Conservation (phyloP, 2,329 filamentous ascomycete genomes). For the Fusarium tricinctum region DNA sequence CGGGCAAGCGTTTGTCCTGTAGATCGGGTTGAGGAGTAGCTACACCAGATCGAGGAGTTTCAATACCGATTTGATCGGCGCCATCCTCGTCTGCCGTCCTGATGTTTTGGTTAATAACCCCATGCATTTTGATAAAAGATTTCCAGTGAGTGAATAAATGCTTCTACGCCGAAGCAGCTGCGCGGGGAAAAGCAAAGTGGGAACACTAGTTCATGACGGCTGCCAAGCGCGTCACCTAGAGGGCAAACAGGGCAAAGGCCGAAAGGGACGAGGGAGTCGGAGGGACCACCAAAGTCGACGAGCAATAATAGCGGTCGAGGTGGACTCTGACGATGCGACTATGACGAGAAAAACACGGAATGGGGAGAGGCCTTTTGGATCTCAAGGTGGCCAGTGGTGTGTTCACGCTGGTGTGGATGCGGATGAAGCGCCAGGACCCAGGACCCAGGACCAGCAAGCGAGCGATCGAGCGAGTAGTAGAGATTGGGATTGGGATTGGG, state of each 20-base stretch:
- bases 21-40: conserved; percentile 94
- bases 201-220: conserved; percentile 59
- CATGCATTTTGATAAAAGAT: conserved; percentile 57
- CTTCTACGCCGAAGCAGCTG: conserved; percentile 48
- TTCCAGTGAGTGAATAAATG: conserved; percentile 50
- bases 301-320: conserved; percentile 46
- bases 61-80: conserved; percentile 83
- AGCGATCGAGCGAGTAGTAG: conserved; percentile 32
- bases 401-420: conserved; percentile 44
- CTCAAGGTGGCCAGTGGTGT: conserved; percentile 48
- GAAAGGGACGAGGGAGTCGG: conserved; percentile 35
- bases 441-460: conserved; percentile 21
- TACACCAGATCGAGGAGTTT: conserved; percentile 90
- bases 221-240: conserved; percentile 54
- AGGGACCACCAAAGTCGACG: conserved; percentile 36
- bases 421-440: conserved; percentile 38
- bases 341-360: conserved; percentile 54
- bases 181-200: conserved; percentile 52
- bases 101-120: conserved; percentile 66
- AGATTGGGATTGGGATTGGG: conserved; percentile 36
- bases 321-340: conserved; percentile 49
- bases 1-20: conserved; percentile 93
- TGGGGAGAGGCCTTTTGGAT: conserved; percentile 40
- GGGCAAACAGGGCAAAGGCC: conserved; percentile 47
- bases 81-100: conserved; percentile 77